phyloP scores from a whole-genome alignment of 1,139 yeast species.

The Lodderomyces beijingensis region DNA sequence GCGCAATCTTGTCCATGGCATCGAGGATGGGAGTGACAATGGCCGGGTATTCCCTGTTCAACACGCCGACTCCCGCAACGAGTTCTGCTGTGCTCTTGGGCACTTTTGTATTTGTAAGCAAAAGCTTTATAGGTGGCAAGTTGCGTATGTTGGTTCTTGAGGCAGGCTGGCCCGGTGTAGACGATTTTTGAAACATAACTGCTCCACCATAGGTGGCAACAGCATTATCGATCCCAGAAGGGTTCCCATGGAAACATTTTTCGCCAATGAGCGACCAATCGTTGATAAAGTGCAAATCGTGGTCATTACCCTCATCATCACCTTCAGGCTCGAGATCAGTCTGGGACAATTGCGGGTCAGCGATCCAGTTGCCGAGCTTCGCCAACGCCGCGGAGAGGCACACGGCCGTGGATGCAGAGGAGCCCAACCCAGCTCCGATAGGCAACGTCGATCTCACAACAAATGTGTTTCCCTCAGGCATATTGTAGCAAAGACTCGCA shows the following conservation, averaged over 20 bases:
- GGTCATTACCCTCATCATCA: no score
- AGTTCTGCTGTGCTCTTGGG: conserved; percentile 85
- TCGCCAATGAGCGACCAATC: conserved; percentile 92
- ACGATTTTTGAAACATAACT: conserved; percentile 66
- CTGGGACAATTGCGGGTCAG: conserved; percentile 18
- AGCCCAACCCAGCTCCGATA: conserved; percentile 95
- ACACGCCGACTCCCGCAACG: conserved; percentile 69
- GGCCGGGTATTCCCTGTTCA: conserved; percentile 50
- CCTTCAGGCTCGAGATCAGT: no score
- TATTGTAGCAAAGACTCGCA: conserved; percentile 48
- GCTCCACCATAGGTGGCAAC: conserved; percentile 98
- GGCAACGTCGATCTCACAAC: conserved; percentile 82
- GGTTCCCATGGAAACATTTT: conserved; percentile 93
- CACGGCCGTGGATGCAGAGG: conserved; percentile 88
- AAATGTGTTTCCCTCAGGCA: conserved; percentile 51
- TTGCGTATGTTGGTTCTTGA: conserved; percentile 62
- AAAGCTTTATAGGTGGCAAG: conserved; percentile 70
- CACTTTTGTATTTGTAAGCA: conserved; percentile 79
- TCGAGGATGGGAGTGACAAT: conserved; percentile 58
- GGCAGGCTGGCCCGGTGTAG: conserved; percentile 48
- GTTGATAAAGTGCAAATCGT: conserved; percentile 62
- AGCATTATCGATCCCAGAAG: conserved; percentile 95
- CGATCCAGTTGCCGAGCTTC: conserved; percentile 53
- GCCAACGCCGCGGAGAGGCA: conserved; percentile 77
- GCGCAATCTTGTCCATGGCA: conserved; percentile 64